Evolutionary conservation across 176 grass and related monocot species (phyloP).

Genomic region (Dactylis glomerata): DNA sequence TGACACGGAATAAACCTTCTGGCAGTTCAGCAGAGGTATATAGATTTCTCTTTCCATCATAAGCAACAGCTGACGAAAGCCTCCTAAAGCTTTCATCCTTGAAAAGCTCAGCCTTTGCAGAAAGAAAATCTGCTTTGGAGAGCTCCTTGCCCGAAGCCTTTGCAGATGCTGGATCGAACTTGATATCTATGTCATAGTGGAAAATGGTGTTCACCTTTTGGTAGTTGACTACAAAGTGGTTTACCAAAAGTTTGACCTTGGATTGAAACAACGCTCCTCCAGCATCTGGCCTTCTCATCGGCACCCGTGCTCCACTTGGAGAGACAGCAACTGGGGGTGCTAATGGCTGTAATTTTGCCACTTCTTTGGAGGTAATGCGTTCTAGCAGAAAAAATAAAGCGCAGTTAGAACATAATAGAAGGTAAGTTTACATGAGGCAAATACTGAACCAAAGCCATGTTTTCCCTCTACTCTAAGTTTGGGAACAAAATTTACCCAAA

Average conservation of each 20-base stretch:
- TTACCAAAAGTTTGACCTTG: conserved; percentile 41
- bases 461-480: neutral
- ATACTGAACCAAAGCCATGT: neutral
- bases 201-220: conserved; percentile 26
- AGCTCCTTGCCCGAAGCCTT: conserved; percentile 43
- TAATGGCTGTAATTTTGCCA: conserved; percentile 7
- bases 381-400: conserved; percentile 18
- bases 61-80: conserved; percentile 43
- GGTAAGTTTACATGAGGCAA: neutral
- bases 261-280: conserved; percentile 28
- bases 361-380: conserved; percentile 19
- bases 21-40: conserved; percentile 48
- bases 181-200: conserved; percentile 63
- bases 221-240: conserved; percentile 52
- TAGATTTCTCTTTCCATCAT: conserved; percentile 55
- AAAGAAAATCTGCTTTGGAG: conserved; percentile 43
- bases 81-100: conserved; percentile 31
- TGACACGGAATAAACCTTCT: conserved; percentile 33
- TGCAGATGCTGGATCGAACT: conserved; percentile 14
- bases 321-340: conserved; percentile 1
- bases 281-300: conserved; percentile 46
- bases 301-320: conserved; percentile 14
- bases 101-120: conserved; percentile 57
- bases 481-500: neutral
- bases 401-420: neutral